Evolutionary conservation across 2,329 filamentous ascomycete genomes (phyloP).

Genomic region (Simplicillium sp.): DNA sequence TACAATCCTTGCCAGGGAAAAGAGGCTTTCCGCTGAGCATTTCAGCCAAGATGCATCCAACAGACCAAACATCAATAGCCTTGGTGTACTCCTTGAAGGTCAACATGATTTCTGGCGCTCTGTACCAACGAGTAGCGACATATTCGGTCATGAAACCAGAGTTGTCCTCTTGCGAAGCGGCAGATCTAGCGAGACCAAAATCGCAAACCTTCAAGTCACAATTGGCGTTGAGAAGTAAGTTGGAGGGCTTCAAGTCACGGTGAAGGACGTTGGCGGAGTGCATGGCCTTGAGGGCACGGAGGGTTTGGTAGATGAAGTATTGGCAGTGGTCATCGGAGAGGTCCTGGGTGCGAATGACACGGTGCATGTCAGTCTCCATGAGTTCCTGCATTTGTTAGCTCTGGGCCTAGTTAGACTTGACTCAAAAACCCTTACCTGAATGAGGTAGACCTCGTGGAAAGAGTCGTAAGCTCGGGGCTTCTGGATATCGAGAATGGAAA

Average conservation of each 20-base stretch:
- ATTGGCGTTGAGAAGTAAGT: constrained; percentile 93
- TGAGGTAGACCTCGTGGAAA: constrained; percentile 97
- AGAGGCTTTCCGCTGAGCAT: constrained; percentile 98
- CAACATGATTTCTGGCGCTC: constrained; percentile 98
- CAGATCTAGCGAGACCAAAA: constrained; percentile 90
- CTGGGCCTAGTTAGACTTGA: neutral
- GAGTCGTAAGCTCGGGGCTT: constrained; percentile 93
- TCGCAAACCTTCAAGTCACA: constrained; percentile 99
- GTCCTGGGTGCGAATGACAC: constrained; percentile 96
- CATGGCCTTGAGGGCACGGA: constrained; percentile 97
- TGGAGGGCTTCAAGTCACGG: constrained; percentile 94
- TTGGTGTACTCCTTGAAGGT: constrained; percentile 99
- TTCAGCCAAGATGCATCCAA: constrained; percentile 94
- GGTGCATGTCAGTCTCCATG: constrained; percentile 99
- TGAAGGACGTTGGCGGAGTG: constrained; percentile 98
- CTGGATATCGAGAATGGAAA: constrained; percentile 98
- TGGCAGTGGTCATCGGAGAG: constrained; percentile 98
- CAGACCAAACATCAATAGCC: constrained; percentile 98
- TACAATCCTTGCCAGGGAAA: constrained; percentile 97
- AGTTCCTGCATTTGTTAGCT: constrained; percentile 56
- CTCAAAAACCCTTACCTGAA: constrained; percentile 62
- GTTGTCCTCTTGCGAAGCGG: constrained; percentile 96
- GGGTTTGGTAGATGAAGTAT: constrained; percentile 99
- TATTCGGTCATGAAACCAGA: constrained; percentile 99
- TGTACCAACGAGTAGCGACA: constrained; percentile 97